Evolutionary conservation across 2,329 filamentous ascomycete genomes (phyloP), one percentile per base, ranked within the genome.

Genomic region (Colletotrichum neosansevieriae): DNA sequence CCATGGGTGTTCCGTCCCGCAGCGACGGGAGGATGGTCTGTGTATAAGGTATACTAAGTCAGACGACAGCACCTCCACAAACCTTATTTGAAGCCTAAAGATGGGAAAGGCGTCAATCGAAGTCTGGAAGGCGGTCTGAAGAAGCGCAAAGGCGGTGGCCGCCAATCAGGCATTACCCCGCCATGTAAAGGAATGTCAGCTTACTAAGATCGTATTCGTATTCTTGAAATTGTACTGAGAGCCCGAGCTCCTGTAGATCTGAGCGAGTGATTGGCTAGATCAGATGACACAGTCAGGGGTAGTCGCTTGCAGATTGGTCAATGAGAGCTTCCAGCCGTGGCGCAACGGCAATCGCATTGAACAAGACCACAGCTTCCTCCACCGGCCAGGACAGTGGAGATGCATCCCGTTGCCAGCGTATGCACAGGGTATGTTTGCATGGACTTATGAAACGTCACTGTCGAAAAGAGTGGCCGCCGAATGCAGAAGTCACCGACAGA

Each of bases 131-230:
- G 40, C 53, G 38, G 60, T 42, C 40, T 58, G 29, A 38, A 65
- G 38, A 51, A 21, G 13, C 47, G 21, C 13, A 36, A 38, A 61
- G 29, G 58, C 58, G 29, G 47, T 53, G n/a, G 40, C 29, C n/a
- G 19, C 32, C 34, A 40, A 58, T 40, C 51, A 50, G 44, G 53
- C 53, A 42, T 42, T 47, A 66, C 58, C 63, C 63, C 58, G 21
- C 63, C 40, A 44, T 40, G 5, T 9, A 19, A n/a, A 10, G 15
- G 12, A 40, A 12, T 17, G 17, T 9, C 34, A 50, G 40, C 61
- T 50, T 64, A 64, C 50, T 38, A 45, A 45, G 29, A 49, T 67
- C 63, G 63, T 67, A 61, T 67, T 67, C 63, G 63, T 67, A 45
- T 63, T 53, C 2, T 24, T 49, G 34, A 53, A 29, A 40, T 3